Percentiles rank a stretch among this genome's conserved stretches.
Evolutionary conservation across 2,329 filamentous ascomycete species (phyloP).

Genomic region (Ascochyta fabae): DNA sequence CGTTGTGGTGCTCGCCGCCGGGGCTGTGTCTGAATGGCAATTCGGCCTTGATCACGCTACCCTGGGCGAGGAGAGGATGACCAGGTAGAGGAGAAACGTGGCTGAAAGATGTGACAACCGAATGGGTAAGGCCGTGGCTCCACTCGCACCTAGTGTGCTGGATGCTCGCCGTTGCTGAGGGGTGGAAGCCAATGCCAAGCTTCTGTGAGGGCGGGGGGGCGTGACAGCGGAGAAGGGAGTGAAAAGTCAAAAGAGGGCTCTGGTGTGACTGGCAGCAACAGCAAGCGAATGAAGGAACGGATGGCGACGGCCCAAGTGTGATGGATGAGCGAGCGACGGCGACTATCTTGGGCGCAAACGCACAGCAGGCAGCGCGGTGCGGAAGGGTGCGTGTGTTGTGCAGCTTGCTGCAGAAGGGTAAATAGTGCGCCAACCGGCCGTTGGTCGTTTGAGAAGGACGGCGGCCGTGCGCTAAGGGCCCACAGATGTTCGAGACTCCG

Average conservation of each 20-base stretch:
- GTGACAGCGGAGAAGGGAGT: conserved; percentile 14
- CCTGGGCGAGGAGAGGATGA: conserved; percentile 20
- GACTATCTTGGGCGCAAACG: conserved; percentile 11
- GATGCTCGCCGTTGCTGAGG: conserved; percentile 14
- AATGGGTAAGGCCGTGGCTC: conserved; percentile 31
- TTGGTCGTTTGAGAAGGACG: conserved; percentile 11
- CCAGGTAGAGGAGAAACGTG: conserved; percentile 30
- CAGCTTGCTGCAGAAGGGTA: conserved; percentile 15
- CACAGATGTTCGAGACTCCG: conserved; percentile 13
- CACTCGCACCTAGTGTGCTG: conserved; percentile 20
- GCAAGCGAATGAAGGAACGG: conserved; percentile 6
- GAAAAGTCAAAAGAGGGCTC: not conserved
- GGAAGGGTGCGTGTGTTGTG: conserved; percentile 13
- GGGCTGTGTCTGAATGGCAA: conserved; percentile 18
- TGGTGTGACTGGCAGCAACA: conserved; percentile 1
- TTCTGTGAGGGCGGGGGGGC: conserved; percentile 19
- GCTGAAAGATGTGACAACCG: conserved; percentile 33
- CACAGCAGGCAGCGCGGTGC: conserved; percentile 13
- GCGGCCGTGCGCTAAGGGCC: conserved; percentile 9
- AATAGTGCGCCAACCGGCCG: conserved; percentile 12
- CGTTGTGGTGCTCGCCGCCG: conserved; percentile 8
- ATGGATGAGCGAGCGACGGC: conserved; percentile 12
- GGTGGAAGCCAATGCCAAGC: conserved; percentile 14
- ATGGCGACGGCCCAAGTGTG: not conserved
- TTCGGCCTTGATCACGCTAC: conserved; percentile 21